Evolutionary conservation across 345 rosid genomes (phyloP).

Genomic region (Eucalyptus guilfoylei): DNA sequence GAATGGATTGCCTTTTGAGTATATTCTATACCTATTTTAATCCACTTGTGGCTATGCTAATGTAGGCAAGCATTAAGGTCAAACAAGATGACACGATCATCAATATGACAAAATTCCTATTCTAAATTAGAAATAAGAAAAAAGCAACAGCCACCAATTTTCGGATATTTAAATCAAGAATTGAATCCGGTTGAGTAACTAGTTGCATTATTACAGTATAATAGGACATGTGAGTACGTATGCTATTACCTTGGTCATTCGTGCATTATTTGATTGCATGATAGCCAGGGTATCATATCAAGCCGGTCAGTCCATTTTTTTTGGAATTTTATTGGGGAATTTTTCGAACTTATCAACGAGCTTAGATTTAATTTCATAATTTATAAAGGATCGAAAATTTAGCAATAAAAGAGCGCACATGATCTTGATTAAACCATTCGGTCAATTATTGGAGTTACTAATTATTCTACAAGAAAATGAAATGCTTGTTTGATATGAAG

Average conservation of each 20-base stretch:
- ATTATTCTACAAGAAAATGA: neutral
- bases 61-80: neutral
- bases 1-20: neutral
- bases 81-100: neutral
- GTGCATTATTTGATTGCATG: neutral
- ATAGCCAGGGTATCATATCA: neutral
- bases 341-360: neutral
- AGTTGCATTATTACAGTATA: neutral
- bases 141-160: neutral
- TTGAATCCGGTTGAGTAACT: neutral
- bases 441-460: neutral
- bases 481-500: neutral
- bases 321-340: neutral
- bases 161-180: neutral
- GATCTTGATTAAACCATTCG: neutral
- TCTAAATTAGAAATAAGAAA: neutral
- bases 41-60: neutral
- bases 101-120: neutral
- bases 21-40: neutral
- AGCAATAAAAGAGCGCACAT: neutral
- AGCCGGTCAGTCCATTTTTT: neutral
- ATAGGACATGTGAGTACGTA: neutral
- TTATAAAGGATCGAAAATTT: neutral
- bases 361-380: neutral
- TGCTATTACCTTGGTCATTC: neutral